Conservation (phyloP, 2,329 filamentous ascomycete species). For the Trichoderma brevicompactum region DNA sequence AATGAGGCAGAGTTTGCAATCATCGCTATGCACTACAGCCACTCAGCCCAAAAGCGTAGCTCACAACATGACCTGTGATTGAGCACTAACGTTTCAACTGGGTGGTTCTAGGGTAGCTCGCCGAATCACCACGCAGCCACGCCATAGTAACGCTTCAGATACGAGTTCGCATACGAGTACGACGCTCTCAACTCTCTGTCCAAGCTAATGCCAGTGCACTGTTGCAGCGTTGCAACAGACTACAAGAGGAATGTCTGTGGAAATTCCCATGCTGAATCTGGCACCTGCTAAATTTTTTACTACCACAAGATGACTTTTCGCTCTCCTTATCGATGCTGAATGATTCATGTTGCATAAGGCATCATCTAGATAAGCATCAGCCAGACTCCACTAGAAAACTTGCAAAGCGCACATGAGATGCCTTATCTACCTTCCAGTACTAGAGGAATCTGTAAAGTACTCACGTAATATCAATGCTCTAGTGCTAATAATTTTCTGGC, state of each 20-base stretch:
- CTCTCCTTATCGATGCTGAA: neutral
- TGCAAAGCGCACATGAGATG: neutral
- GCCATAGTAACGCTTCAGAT: neutral
- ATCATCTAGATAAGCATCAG: neutral
- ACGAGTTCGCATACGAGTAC: conserved; percentile 18
- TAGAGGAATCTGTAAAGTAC: no score
- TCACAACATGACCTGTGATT: no score
- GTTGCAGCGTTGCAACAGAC: no score
- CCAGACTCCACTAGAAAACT: neutral
- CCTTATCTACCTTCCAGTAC: neutral
- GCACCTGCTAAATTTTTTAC: neutral
- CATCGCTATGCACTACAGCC: no score
- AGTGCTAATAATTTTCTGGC: neutral
- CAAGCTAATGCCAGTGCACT: no score
- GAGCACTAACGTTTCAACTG: neutral
- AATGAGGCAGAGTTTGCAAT: no score
- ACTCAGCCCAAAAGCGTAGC: no score
- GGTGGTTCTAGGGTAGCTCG: neutral
- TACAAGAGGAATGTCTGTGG: no score
- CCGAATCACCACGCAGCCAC: neutral
- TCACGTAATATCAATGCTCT: no score
- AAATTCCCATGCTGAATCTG: no score
- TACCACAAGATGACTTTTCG: neutral
- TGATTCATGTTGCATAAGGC: neutral
- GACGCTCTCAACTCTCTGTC: neutral